phyloP scores from a whole-genome alignment of 2,329 filamentous ascomycete species.

The Ascochyta koolunga region DNA sequence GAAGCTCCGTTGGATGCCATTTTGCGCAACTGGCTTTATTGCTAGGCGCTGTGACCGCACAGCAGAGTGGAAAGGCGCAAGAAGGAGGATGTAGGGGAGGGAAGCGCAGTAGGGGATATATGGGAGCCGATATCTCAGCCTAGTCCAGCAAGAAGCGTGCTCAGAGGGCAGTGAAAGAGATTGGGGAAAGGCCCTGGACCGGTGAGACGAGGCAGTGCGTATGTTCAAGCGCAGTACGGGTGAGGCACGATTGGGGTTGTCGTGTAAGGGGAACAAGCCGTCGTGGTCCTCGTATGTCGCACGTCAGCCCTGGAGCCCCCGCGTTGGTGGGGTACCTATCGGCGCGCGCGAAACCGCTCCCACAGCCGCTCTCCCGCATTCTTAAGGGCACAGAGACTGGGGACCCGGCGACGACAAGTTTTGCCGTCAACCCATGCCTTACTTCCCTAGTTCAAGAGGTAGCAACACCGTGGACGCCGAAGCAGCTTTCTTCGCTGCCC shows the following conservation, averaged over 20 bases:
- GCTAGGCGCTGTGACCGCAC: background rate
- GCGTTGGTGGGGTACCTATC: conserved; percentile 5
- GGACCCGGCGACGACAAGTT: background rate
- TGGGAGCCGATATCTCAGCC: conserved; percentile 19
- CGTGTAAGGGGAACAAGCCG: background rate
- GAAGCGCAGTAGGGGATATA: background rate
- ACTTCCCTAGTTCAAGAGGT: too few relatives aligned
- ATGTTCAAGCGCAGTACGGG: background rate
- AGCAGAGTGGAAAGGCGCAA: background rate
- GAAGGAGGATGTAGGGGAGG: background rate
- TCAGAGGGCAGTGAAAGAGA: background rate
- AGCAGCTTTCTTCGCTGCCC: too few relatives aligned
- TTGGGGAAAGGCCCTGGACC: background rate
- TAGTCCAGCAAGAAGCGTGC: conserved; percentile 5
- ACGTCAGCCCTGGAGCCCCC: conserved; percentile 4
- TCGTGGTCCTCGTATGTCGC: background rate
- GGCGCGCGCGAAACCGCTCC: background rate
- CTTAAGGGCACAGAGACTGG: background rate
- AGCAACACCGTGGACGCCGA: background rate
- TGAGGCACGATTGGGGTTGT: background rate
- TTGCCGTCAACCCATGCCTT: background rate
- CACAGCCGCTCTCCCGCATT: background rate
- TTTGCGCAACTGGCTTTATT: background rate
- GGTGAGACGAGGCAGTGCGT: background rate
- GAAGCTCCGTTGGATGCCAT: conserved; percentile 45